A percentile compares a stretch with the other conserved stretches of the same genome.
These are phyloP conservation scores for Canavalia gladiata DNA, from an alignment of 306 rosid genomes.

Conservation along the genomic window DNA sequence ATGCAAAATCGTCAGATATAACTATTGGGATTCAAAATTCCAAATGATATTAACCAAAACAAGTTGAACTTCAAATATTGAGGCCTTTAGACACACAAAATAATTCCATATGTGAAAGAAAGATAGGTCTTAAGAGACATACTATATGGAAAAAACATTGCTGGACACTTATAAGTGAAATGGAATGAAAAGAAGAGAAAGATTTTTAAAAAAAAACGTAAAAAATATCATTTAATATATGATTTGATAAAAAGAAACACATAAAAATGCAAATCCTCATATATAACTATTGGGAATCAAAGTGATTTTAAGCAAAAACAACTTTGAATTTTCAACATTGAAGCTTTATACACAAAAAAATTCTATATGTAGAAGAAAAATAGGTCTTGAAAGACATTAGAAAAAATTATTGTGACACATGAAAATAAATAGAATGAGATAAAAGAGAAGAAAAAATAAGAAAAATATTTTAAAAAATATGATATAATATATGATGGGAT, in stretches of 20 bases:
- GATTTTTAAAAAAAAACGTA: too few relatives aligned
- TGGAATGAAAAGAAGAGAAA: too few relatives aligned
- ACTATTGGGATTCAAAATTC: constrained; percentile 34
- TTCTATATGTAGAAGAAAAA: not conserved
- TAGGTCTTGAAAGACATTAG: not conserved
- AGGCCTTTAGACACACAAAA: constrained; percentile 1
- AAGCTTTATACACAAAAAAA: constrained; percentile 15
- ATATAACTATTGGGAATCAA: constrained; percentile 23
- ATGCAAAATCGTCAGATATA: constrained; percentile 13
- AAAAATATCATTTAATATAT: too few relatives aligned
- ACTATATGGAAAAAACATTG: too few relatives aligned
- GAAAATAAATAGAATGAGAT: too few relatives aligned
- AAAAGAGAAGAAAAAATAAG: too few relatives aligned
- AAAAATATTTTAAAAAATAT: too few relatives aligned
- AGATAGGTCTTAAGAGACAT: not conserved
- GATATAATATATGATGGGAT: too few relatives aligned
- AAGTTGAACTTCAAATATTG: not conserved
- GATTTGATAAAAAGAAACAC: too few relatives aligned
- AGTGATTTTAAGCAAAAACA: not conserved
- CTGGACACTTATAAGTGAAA: too few relatives aligned
- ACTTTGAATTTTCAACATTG: not conserved
- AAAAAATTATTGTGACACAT: too few relatives aligned
- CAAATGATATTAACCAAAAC: constrained; percentile 7
- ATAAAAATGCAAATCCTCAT: constrained; percentile 7
- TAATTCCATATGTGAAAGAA: not conserved